Evolutionary conservation across 2,329 filamentous ascomycete genomes (phyloP), one percentile per base, ranked within the genome.

Genomic region (Sporothrix phasma): DNA sequence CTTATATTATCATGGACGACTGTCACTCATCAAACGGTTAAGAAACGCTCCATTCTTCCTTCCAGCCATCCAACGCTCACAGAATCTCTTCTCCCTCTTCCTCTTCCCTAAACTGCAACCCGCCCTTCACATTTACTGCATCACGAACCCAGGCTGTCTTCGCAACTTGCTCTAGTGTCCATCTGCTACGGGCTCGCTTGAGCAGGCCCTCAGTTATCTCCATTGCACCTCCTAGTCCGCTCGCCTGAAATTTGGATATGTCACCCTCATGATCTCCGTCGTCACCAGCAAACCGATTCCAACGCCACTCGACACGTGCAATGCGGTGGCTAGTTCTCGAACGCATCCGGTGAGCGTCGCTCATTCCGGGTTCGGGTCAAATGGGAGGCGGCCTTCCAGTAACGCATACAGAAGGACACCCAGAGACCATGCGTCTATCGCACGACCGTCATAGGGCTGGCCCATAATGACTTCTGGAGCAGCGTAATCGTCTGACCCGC

Each of bases 401-500:
- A 97, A 83, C 1, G 94, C 92, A 73, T 97, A 99, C 0, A 97
- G 82, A 2, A 97, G 78, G 1, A 99, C 94, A 61, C 94, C 94
- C 0, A 97, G 81, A 0, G 93, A 95, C 94, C 94, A 99, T 10
- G 91, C 92, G 73, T 99, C 94, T 0, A 89, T 96, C 1, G 88
- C 85, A 43, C 91, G 89, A 37, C 94, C 94, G 73, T 97, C 92
- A 73, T 99, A 99, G 7, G 90, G 86, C 72, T 96, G 90, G 26
- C 93, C 93, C 80, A 99, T 90, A 62, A 99, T 88, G 53, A 99
- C 92, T 74, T 99, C 94, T 0, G 94, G 94, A 0, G 94, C 93
- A 1, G 93, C 93, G 73, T 99, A 99, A 76, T 99, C 94, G 76
- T 97, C 94, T 46, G 90, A 96, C 37, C 94, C 94, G 74, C 94